Base-by-base conservation (phyloP, 768 basidiomycete genomes). In the Tulasnella calospora region DNA sequence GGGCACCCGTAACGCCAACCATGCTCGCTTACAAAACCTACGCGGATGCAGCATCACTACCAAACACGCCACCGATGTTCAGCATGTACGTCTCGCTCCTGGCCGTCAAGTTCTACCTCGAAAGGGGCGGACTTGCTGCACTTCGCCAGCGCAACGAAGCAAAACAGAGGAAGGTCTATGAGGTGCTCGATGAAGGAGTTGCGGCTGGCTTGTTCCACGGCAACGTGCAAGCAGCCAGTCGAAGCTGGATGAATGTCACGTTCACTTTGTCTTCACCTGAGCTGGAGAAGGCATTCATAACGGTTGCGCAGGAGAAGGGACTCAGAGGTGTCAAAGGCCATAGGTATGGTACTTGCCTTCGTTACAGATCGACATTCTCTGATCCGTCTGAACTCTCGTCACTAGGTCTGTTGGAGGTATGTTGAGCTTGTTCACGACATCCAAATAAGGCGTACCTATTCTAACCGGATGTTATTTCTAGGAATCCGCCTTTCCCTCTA, bases 231-330 rank as follows among this genome's bases (percentile, higher is more conserved):
- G 87, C 88, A 78, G 92, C 90, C 7, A 90, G 91, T 71, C 89
- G 92, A 79, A 98, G 96, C 84, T 93, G 93, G 90, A 99, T 99
- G 97, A 99, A 99, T 83, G 88, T 94, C 21, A 93, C 94, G 0
- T 99, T 98, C 84, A 89, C 90, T 75, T 86, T 96, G 17, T 80
- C 90, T 17, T 92, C 91, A 0, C 91, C 93, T n/a, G 92, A 88
- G 0, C 88, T 87, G 27, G 86, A 98, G 84, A 89, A 89, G 81
- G 84, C 86, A 81, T 99, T 98, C 84, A 83, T 99, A 80, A 87
- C 88, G 27, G 94, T 92, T 13, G 96, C 96, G 0, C 92, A 95
- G 82, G 87, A 86, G 81, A 86, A 84, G 78, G 94, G 93, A 0
- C 91, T 99, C 89, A 91, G 90, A 81, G 93, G 93, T 44, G 85